These are phyloP conservation scores for Schizonepeta tenuifolia DNA, from an alignment of 257 asterid genomes.

Conservation along the genomic window DNA sequence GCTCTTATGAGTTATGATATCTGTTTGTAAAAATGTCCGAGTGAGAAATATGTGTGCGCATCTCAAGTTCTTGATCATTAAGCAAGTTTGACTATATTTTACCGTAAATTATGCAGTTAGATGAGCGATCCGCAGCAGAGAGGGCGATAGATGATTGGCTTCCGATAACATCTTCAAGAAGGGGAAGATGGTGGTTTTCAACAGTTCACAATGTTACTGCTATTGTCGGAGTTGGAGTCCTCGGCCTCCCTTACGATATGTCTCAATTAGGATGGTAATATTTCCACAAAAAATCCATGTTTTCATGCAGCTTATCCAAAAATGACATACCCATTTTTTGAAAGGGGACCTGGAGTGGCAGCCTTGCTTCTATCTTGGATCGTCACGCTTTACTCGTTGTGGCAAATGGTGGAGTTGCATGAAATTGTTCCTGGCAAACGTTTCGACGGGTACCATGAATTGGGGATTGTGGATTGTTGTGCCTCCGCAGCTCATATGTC, in stretches of 20 bases:
- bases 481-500: constrained; percentile 48
- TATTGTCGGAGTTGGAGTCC: constrained; percentile 54
- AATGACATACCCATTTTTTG: not conserved
- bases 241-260: constrained; percentile 54
- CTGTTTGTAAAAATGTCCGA: too few species aligned
- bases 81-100: not conserved
- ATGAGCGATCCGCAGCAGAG: constrained; percentile 37
- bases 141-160: constrained; percentile 54
- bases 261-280: constrained; percentile 46
- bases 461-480: constrained; percentile 46
- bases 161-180: constrained; percentile 46
- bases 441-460: not conserved
- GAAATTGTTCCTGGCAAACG: not conserved
- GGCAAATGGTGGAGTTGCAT: constrained; percentile 31
- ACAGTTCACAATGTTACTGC: constrained; percentile 58
- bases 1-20: too few species aligned
- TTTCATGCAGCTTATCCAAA: not conserved
- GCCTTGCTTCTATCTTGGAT: constrained; percentile 54
- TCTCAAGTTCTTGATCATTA: too few species aligned
- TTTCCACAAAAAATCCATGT: not conserved
- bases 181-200: constrained; percentile 57
- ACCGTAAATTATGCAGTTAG: constrained; percentile 23
- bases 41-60: too few species aligned
- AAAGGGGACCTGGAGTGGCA: constrained; percentile 54
- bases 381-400: constrained; percentile 48